phyloP scores from a whole-genome alignment of 371 early-diverging fungal species.

The Mortierella sp. region DNA sequence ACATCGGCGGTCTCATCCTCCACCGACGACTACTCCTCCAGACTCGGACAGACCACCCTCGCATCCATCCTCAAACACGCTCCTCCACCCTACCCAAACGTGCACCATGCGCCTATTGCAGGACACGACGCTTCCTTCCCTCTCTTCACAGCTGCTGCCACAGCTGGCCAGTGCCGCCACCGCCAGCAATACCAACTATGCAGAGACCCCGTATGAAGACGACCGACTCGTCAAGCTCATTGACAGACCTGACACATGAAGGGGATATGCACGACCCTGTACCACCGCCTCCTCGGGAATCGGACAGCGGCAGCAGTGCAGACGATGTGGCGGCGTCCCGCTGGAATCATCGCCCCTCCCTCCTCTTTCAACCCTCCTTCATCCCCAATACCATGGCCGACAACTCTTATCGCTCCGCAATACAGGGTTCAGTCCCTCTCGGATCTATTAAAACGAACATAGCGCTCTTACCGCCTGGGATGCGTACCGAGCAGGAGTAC shows the following conservation, averaged over 20 bases:
- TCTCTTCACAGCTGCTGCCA: conserved; percentile 11
- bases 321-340: not conserved
- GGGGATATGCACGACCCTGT: conserved; percentile 4
- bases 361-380: conserved; percentile 8
- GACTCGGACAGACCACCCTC: conserved; percentile 17
- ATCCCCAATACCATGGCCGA: not conserved
- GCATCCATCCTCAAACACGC: conserved; percentile 33
- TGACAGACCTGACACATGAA: not conserved
- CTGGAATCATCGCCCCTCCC: conserved; percentile 1
- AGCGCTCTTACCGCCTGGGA: not conserved
- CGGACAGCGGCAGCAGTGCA: not conserved
- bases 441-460: not conserved
- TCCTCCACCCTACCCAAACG: conserved; percentile 24
- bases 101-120: conserved; percentile 27
- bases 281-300: conserved; percentile 6
- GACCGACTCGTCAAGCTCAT: not conserved
- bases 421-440: not conserved
- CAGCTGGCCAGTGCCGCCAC: not conserved
- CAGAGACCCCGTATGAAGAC: not conserved
- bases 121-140: not conserved
- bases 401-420: not conserved
- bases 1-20: not conserved
- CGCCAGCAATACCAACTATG: conserved; percentile 5
- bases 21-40: not conserved
- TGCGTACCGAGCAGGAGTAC: conserved; percentile 11